Evolutionary conservation across 768 basidiomycete species (phyloP), one percentile per base, ranked within the genome.

Genomic region (Psilocybe sp.): DNA sequence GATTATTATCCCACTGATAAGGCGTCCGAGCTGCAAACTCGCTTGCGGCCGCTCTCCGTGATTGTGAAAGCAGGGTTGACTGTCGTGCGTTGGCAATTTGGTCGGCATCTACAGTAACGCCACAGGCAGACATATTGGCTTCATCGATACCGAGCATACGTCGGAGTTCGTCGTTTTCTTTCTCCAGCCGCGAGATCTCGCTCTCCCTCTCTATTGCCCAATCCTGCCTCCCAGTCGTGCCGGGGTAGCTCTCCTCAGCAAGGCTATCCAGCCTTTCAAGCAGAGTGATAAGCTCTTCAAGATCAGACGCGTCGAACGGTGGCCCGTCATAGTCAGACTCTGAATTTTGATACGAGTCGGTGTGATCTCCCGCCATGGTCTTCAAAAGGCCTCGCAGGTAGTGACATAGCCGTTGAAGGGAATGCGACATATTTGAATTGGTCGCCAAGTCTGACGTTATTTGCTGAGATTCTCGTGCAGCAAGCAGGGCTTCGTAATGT

Each of bases 121-220:
- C 82, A 40, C 73, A 75, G 39, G 75, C 76, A 1, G 68, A 67
- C 46, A 87, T 71, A 36, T 71, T 76, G 19, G 66, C 75, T 33
- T 73, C 65, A 65, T 89, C 87, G 52, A 98, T 92, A 14, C 80
- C 83, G 40, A 99, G 71, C 67, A 88, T 64, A 60, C 76, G 75
- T 44, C 96, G 76, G 44, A 99, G 70, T 49, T 82, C 77, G 39
- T 80, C 78, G 62, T 99, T 99, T 70, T 98, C 96, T 44, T 71
- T 71, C 65, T 87, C 85, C 38, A 99, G 70, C 43, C 94, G 78
- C 9, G 77, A 60, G 46, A 99, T 91, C 70, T 98, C 97, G 53
- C 72, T 70, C 64, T 98, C 96, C 53, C 97, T 80, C 65, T 92
- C 90, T 51, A 86, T 55, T 2, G 89, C 85, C 91, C 96, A 98